Evolutionary conservation across 495 filamentous ascomycete genomes (phyloP).

Genomic region (Pseudomonodictys pantanalensis): DNA sequence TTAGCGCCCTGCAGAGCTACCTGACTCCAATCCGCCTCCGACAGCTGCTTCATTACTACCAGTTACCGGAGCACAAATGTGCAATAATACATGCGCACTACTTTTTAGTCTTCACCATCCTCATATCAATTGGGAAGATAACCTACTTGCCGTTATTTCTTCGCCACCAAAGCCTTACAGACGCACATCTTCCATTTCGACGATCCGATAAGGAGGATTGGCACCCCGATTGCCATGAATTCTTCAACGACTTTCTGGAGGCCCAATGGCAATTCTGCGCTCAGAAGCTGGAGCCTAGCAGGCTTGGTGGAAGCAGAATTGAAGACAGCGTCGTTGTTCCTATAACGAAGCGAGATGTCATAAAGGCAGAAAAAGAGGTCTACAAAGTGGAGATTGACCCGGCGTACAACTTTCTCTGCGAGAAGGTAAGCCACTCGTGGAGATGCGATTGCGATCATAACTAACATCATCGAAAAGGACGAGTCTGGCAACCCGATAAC

Average conservation of each 20-base stretch:
- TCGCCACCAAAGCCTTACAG: conserved; percentile 23
- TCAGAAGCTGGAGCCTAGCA: conserved; percentile 27
- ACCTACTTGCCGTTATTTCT: conserved; percentile 34
- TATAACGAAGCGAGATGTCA: neutral
- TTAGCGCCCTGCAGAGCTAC: neutral
- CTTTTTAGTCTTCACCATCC: conserved; percentile 35
- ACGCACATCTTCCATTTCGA: conserved; percentile 37
- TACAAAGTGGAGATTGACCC: conserved; percentile 10
- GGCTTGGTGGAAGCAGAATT: conserved; percentile 2
- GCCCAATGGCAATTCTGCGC: conserved; percentile 45
- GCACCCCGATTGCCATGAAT: conserved; percentile 1
- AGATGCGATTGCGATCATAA: neutral
- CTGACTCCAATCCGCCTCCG: neutral
- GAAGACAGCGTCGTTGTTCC: conserved; percentile 8
- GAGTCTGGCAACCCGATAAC: neutral
- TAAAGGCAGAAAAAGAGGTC: neutral
- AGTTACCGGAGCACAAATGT: neutral
- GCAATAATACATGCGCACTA: conserved; percentile 12
- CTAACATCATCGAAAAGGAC: neutral
- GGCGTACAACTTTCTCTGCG: conserved; percentile 5
- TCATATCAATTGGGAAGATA: conserved; percentile 29
- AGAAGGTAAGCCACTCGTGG: neutral
- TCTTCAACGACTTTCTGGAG: conserved; percentile 36
- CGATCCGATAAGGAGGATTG: conserved; percentile 2
- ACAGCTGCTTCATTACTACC: neutral